Conservation (phyloP, 352 stramenopile genomes). For the Globisporangium splendens region DNA sequence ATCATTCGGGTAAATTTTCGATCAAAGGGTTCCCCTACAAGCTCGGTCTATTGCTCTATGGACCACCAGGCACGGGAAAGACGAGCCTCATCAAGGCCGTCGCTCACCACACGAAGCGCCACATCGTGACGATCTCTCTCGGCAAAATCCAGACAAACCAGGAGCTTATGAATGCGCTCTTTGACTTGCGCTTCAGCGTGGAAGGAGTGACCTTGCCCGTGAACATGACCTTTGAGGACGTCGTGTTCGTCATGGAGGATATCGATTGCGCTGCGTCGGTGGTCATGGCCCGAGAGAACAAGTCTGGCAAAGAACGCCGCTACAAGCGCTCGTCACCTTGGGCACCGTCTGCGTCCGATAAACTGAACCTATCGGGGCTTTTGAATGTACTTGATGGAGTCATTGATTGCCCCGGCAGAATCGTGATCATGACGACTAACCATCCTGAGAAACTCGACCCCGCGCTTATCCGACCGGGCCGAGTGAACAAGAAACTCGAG, state of each 20-base stretch:
- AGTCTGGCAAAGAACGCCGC: background rate
- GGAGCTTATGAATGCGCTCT: constrained; percentile 52
- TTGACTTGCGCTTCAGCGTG: constrained; percentile 36
- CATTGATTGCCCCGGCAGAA: constrained; percentile 68
- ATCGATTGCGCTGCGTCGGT: constrained; percentile 53
- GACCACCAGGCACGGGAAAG: constrained; percentile 81
- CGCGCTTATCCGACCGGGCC: constrained; percentile 81
- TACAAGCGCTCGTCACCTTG: background rate
- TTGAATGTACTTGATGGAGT: constrained; percentile 85
- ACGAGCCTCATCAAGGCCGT: constrained; percentile 84
- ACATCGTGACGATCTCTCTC: constrained; percentile 60
- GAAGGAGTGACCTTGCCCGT: constrained; percentile 38
- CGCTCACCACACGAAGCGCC: constrained; percentile 54
- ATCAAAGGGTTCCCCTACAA: constrained; percentile 87
- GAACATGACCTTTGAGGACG: constrained; percentile 47
- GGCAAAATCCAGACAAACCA: constrained; percentile 58
- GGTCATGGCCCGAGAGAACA: constrained; percentile 23
- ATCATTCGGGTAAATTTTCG: constrained; percentile 66
- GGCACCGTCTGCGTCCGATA: constrained; percentile 15
- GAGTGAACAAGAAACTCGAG: constrained; percentile 80
- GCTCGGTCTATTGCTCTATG: constrained; percentile 74
- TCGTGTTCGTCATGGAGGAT: constrained; percentile 16
- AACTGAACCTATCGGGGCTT: constrained; percentile 63
- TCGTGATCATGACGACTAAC: constrained; percentile 90
- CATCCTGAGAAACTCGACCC: constrained; percentile 86